phyloP scores from a whole-genome alignment of 805 yeast genomes.

The Wickerhamomyces xylosicus region DNA sequence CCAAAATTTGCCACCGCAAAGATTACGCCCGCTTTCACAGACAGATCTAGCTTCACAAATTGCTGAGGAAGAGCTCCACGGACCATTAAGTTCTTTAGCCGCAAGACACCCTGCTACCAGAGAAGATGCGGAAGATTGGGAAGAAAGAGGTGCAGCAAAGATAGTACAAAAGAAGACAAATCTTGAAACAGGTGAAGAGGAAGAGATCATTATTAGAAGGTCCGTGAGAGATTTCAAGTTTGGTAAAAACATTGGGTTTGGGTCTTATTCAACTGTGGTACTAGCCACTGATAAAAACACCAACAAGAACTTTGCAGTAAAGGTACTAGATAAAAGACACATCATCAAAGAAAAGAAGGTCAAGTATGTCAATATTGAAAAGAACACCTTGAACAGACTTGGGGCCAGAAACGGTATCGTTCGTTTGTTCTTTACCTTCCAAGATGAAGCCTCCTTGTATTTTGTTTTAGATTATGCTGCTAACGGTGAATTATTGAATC shows the following conservation, averaged over 20 bases:
- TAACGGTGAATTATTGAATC: constrained; percentile 62
- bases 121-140: constrained; percentile 6
- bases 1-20: constrained; percentile 16
- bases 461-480: constrained; percentile 74
- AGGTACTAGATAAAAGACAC: constrained; percentile 66
- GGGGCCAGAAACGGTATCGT: constrained; percentile 53
- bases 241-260: constrained; percentile 87
- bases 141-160: constrained; percentile 48
- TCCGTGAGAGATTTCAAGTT: constrained; percentile 80
- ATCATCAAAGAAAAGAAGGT: constrained; percentile 76
- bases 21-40: constrained; percentile 17
- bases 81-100: constrained; percentile 1
- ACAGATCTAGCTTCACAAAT: constrained; percentile 9
- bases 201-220: constrained; percentile 39
- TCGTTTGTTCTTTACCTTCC: constrained; percentile 67
- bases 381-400: constrained; percentile 65
- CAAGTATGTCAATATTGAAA: constrained; percentile 76
- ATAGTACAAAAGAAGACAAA: constrained; percentile 34
- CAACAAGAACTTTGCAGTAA: constrained; percentile 68
- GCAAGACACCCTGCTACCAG: constrained; percentile 1
- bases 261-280: constrained; percentile 89
- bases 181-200: constrained; percentile 35
- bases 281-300: constrained; percentile 77
- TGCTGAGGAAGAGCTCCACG: background rate
- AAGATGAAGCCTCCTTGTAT: constrained; percentile 62